Conservation (phyloP, 2,329 filamentous ascomycete genomes). For the Didymella pinodella region DNA sequence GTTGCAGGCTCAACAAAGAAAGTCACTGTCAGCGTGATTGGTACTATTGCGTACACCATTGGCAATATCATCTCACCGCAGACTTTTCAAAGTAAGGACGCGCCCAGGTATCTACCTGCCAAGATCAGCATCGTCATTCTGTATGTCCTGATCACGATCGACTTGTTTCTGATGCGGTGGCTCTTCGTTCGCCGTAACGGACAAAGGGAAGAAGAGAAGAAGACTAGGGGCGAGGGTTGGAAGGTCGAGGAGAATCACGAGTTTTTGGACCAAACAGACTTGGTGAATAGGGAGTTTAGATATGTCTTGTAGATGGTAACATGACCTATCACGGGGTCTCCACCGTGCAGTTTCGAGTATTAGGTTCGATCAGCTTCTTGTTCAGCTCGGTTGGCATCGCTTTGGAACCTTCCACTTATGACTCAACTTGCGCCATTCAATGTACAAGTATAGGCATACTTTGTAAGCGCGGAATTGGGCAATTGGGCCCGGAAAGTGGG, state of each 20-base stretch:
- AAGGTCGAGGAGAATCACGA: constrained; percentile 26
- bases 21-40: constrained; percentile 45
- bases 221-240: constrained; percentile 2
- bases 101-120: constrained; percentile 38
- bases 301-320: constrained; percentile 22
- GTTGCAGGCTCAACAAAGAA: constrained; percentile 48
- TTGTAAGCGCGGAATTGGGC: constrained; percentile 4
- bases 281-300: constrained; percentile 20
- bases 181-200: constrained; percentile 29
- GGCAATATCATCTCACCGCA: constrained; percentile 56
- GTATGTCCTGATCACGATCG: constrained; percentile 43
- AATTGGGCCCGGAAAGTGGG: constrained; percentile 11
- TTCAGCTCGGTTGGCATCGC: background rate
- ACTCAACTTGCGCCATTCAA: background rate
- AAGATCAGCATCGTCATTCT: constrained; percentile 54
- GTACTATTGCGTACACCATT: constrained; percentile 48
- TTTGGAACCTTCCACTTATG: background rate
- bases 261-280: constrained; percentile 31
- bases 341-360: too few relatives aligned
- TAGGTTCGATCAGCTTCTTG: too few relatives aligned
- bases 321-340: too few relatives aligned
- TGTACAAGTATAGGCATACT: background rate
- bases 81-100: constrained; percentile 50
- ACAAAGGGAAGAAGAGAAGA: constrained; percentile 24
- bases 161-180: constrained; percentile 35